Percentiles rank a stretch among this genome's conserved stretches.
phyloP scores from a whole-genome alignment of 2,329 filamentous ascomycete genomes.

The Coleophoma eucalyptorum region DNA sequence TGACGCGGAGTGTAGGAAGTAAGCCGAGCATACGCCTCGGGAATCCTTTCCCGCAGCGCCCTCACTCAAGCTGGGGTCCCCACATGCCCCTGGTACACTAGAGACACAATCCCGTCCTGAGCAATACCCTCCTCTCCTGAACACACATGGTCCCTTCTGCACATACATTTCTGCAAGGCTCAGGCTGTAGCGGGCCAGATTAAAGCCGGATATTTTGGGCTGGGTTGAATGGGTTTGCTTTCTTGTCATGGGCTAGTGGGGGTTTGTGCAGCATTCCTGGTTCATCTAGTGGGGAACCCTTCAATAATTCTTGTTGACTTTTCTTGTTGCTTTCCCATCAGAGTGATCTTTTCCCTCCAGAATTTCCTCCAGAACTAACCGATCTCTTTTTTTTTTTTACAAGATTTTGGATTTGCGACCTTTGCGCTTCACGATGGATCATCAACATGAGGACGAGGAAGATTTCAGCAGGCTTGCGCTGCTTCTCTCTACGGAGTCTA shows the following conservation, averaged over 20 bases:
- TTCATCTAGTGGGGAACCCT: neutral
- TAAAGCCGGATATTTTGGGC: no score
- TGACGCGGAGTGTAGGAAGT: no score
- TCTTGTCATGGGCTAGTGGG: neutral
- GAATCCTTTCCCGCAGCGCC: no score
- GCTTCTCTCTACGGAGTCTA: neutral
- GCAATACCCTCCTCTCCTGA: no score
- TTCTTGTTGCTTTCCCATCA: neutral
- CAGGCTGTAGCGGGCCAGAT: no score
- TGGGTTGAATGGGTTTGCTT: neutral
- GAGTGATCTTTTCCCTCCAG: neutral
- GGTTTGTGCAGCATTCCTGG: neutral
- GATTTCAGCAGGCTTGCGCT: neutral
- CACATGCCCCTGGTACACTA: no score
- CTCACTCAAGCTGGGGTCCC: no score
- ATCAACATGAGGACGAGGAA: neutral
- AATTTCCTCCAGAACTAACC: neutral
- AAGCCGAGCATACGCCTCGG: no score
- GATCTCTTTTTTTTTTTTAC: neutral
- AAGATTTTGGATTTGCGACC: neutral
- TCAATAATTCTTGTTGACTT: neutral
- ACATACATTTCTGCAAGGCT: no score
- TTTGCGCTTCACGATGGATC: neutral
- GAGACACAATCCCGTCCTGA: no score
- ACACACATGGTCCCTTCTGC: no score